These are phyloP conservation scores for Septoria linicola DNA, from an alignment of 2,329 filamentous ascomycete genomes.

Conservation along the genomic window DNA sequence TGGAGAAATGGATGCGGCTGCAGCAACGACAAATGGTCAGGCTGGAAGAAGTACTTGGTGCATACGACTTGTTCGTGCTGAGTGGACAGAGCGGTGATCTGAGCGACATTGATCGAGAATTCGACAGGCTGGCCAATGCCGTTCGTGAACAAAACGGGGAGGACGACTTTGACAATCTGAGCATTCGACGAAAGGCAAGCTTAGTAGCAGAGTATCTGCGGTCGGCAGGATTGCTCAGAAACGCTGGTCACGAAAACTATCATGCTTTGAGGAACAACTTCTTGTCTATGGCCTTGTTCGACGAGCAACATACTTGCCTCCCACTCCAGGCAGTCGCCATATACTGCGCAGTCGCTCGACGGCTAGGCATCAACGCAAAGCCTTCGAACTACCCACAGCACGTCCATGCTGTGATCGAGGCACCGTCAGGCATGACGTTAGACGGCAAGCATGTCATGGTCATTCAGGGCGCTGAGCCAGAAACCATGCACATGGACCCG, in stretches of 20 bases:
- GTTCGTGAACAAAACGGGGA: slow-evolving; percentile 56
- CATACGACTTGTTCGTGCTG: slow-evolving; percentile 87
- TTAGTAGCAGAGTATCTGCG: slow-evolving; percentile 69
- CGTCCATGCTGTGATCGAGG: slow-evolving; percentile 76
- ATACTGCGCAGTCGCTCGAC: slow-evolving; percentile 74
- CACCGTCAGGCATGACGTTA: slow-evolving; percentile 45
- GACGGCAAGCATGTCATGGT: slow-evolving; percentile 38
- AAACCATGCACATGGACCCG: slow-evolving; percentile 72
- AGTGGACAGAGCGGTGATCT: slow-evolving; percentile 71
- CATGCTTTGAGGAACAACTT: slow-evolving; percentile 83
- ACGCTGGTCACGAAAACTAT: slow-evolving; percentile 64
- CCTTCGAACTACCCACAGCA: slow-evolving; percentile 83
- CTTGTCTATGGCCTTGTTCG: slow-evolving; percentile 75
- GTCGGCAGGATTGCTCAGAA: slow-evolving; percentile 65
- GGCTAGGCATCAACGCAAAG: slow-evolving; percentile 71
- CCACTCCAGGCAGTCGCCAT: slow-evolving; percentile 86
- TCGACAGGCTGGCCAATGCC: slow-evolving; percentile 62
- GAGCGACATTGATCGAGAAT: slow-evolving; percentile 58
- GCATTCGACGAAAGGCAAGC: slow-evolving; percentile 66
- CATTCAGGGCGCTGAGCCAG: slow-evolving; percentile 34
- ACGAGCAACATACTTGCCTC: slow-evolving; percentile 71
- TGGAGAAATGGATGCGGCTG: slow-evolving; percentile 71
- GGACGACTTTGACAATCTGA: slow-evolving; percentile 51
- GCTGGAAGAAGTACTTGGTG: slow-evolving; percentile 73
- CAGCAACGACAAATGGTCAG: slow-evolving; percentile 52